Evolutionary conservation across 129 eudicot genomes (phyloP).

Genomic region (Centella asiatica): DNA sequence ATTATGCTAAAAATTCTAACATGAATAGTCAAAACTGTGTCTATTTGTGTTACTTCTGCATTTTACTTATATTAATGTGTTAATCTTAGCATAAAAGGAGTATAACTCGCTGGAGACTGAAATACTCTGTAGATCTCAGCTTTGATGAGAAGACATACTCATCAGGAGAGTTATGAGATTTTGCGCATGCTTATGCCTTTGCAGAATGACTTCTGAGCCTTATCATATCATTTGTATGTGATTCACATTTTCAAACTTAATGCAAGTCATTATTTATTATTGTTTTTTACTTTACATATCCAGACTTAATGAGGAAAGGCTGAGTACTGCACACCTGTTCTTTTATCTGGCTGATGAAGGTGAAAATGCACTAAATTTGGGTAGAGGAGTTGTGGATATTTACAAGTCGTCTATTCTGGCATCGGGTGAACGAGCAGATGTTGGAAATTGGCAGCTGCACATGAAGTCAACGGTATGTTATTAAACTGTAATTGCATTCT

Average conservation of each 20-base stretch:
- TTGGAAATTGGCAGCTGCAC: constrained; percentile 87
- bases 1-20: too few species aligned
- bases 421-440: constrained; percentile 65
- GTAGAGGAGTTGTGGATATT: constrained; percentile 39
- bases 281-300: constrained; percentile 11
- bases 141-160: too few species aligned
- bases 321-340: constrained; percentile 59
- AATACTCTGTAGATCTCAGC: too few species aligned
- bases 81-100: too few species aligned
- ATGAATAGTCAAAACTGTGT: too few species aligned
- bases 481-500: constrained; percentile 2
- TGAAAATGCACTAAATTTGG: constrained; percentile 51
- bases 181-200: neutral
- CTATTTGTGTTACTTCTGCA: too few species aligned
- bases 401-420: constrained; percentile 59
- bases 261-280: constrained; percentile 2
- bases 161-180: too few species aligned
- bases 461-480: constrained; percentile 62
- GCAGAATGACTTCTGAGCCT: neutral
- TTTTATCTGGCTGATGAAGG: constrained; percentile 95
- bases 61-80: too few species aligned
- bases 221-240: neutral
- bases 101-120: too few species aligned
- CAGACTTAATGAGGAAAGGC: constrained; percentile 33
- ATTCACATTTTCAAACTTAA: too few species aligned